These are phyloP conservation scores for Melocanna baccifera DNA, from an alignment of 176 grass and related monocot genomes.

Conservation along the genomic window DNA sequence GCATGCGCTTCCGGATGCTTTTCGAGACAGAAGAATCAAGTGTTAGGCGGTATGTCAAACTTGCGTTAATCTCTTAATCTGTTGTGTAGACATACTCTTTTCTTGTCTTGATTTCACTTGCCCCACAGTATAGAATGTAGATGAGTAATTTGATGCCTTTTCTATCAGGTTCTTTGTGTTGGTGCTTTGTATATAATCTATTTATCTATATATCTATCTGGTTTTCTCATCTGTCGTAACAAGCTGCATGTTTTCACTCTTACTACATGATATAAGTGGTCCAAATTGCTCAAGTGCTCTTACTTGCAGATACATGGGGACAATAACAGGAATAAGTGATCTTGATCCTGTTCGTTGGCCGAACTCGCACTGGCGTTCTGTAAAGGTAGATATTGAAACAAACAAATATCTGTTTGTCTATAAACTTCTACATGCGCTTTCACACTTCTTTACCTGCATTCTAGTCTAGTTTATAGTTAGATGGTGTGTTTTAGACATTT, in stretches of 20 bases:
- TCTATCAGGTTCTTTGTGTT: neutral
- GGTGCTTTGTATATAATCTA: constrained; percentile 2
- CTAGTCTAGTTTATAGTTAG: neutral
- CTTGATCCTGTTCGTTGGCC: constrained; percentile 84
- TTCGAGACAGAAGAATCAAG: constrained; percentile 99
- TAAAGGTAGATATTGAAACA: constrained; percentile 66
- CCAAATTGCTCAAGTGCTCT: constrained; percentile 16
- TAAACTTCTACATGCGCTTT: neutral
- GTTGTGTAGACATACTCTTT: neutral
- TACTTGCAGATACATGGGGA: constrained; percentile 90
- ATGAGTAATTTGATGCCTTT: neutral
- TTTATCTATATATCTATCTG: neutral
- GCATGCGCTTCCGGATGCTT: constrained; percentile 97
- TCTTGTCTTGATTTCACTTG: constrained; percentile 6
- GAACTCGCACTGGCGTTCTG: constrained; percentile 95
- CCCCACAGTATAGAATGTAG: neutral
- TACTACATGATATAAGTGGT: neutral
- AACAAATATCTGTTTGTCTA: neutral
- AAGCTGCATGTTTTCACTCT: neutral
- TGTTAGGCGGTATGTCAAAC: constrained; percentile 72
- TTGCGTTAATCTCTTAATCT: constrained; percentile 7
- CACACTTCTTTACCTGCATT: neutral
- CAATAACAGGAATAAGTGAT: constrained; percentile 97
- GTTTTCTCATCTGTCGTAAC: neutral
- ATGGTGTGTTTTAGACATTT: neutral